Base-by-base conservation (phyloP, 164 flowering plant species). In the Brasenia schreberi region DNA sequence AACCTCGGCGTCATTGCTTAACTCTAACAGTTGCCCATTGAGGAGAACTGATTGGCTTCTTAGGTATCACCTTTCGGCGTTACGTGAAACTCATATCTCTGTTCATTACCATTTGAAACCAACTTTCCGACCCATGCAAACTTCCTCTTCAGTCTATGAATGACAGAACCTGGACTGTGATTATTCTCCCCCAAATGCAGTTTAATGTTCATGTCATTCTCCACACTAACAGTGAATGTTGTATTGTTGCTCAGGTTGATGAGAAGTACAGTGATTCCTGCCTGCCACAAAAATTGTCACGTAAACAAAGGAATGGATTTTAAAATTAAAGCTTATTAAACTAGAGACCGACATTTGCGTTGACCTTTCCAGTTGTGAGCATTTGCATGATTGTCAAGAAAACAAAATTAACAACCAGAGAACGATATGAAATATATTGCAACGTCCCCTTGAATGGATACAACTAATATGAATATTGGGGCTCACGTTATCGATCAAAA, bases 181-280 rank as follows among this genome's bases (percentile, higher is more conserved):
- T 42, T 62, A 18, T 43, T 62, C 49, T 70, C 73, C 11, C 64
- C 67, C 19, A 60, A 27, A 1, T 4, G 19, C 69, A 77, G 1
- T 19, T 70, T 59, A 17, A 65, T 14, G 77, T 71, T 75, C 69
- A 70, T 59, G 12, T 71, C 67, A 49, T 79, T 82, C 43, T 70
- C 75, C 61, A 81, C 78, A 6, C 67, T 63, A 52, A 81, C 61
- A 10, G 65, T 70, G 75, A 79, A 89, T 17, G 71, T 61, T 0
- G 88, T 91, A 61, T 79, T 75, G 61, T 87, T 89, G 83, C 88
- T 82, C 56, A 93, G 70, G 64, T 93, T 93, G 79, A 91, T 88
- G 67, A 94, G 74, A 27, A 94, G 86, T 43, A 91, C 33, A 16
- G 96, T 86, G 67, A 89, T 67, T 19, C 96, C 96, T 0, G 71